Base-by-base conservation (phyloP, 768 basidiomycete species). In the Suillus discolor region DNA sequence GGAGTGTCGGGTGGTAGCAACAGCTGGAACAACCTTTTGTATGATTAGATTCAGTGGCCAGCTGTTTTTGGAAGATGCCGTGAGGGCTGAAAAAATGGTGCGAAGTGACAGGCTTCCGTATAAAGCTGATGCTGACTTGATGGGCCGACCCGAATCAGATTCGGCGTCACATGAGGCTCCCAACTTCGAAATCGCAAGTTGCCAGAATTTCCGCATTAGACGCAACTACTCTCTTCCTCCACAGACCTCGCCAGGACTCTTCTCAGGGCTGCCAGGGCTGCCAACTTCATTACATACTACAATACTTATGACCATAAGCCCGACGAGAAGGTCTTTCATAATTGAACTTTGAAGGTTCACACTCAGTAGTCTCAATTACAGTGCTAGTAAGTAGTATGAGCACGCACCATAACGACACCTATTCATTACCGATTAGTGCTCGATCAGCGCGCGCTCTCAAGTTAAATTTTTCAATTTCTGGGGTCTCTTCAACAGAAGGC, bases 131-230 rank as follows among this genome's bases (percentile, higher is more conserved):
- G 16, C 13, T 31, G 28, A 31, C 28, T 31, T 36, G 38, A 28
- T 51, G 25, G 15, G 5, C 28, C 8, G 31, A 36, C n/a, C 62
- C 53, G 36, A 61, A 34, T n/a, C 36, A n/a, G n/a, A 11, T 63
- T 63, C 9, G 23, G n/a, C 39, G 23, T 41, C 41, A 20, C 62
- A 63, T 34, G 62, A 61, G 57, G 51, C 8, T 2, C 28, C 4
- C 53, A 34, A n/a, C 54, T 55, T 55, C 54, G 18, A 25, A 20
- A 61, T 42, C 51, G 49, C 55, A 23, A 41, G 36, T n/a, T 62
- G 11, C 61, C 61, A 61, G 20, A 34, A 54, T 49, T 39, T 60
- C 62, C 47, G 41, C 36, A 63, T 63, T 57, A 57, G 55, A 63
- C 13, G 20, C 5, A 15, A 28, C 61, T 39, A 20, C 57, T 28